Evolutionary conservation across 106 monocot species (phyloP).

Genomic region (Platanthera zijinensis): DNA sequence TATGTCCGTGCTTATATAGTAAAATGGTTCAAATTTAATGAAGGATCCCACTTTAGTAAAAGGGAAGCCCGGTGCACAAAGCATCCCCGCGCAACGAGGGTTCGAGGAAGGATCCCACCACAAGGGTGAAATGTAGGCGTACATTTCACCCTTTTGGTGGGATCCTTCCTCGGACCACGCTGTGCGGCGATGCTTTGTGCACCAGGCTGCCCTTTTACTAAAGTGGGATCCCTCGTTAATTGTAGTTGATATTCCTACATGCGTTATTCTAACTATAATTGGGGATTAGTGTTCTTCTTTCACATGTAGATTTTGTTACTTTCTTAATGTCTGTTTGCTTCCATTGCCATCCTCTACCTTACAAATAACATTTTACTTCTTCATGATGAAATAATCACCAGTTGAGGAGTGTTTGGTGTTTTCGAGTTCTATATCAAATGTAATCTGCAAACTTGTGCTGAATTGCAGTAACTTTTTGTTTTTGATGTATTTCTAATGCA

Average conservation of each 20-base stretch:
- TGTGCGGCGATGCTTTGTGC: no score
- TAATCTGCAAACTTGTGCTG: not conserved
- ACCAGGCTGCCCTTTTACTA: no score
- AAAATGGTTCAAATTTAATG: not conserved
- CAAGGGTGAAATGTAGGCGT: no score
- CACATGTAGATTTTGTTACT: not conserved
- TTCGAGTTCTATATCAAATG: not conserved
- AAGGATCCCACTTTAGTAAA: not conserved
- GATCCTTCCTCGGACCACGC: no score
- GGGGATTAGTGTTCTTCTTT: not conserved
- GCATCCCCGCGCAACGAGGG: no score
- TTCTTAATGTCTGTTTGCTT: not conserved
- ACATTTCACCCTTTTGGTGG: no score
- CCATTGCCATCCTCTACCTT: not conserved
- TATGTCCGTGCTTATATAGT: not conserved
- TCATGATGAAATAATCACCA: not conserved
- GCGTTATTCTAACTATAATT: not conserved
- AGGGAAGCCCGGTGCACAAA: no score
- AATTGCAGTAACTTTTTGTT: constrained; percentile 4
- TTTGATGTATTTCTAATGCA: not conserved
- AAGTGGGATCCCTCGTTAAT: no score
- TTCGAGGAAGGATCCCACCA: no score
- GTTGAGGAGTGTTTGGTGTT: constrained; percentile 1
- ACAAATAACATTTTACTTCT: not conserved
- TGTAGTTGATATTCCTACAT: not conserved